These are phyloP conservation scores for Coix lacrymajobi DNA, from an alignment of 176 grass and related monocot species.

Conservation along the genomic window DNA sequence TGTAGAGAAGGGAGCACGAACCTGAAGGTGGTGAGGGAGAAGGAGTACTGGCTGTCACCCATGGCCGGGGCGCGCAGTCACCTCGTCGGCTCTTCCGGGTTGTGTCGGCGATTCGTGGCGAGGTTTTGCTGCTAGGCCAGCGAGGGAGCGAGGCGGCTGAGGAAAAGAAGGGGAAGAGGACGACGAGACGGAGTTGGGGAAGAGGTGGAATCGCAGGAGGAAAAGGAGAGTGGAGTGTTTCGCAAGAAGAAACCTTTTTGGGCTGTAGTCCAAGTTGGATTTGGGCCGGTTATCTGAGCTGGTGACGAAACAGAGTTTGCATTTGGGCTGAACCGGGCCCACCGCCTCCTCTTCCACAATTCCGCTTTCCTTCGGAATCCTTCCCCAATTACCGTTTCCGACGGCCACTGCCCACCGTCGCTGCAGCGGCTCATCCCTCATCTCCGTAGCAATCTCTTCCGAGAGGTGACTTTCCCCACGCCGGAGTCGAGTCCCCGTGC, in stretches of 20 bases:
- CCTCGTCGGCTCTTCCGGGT: not conserved
- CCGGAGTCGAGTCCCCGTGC: not conserved
- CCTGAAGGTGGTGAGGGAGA: slow-evolving; percentile 98
- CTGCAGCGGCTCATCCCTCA: not conserved
- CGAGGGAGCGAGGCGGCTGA: slow-evolving; percentile 14
- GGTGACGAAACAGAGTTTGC: not conserved
- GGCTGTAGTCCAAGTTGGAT: not conserved
- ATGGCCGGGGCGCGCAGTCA: slow-evolving; percentile 13
- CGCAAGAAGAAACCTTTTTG: slow-evolving; percentile 28
- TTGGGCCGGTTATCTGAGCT: not conserved
- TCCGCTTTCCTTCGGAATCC: not conserved
- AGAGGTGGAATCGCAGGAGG: not conserved
- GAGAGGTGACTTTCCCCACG: not conserved
- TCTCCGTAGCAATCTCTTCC: not conserved
- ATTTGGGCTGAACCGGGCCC: not conserved
- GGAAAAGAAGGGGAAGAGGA: not conserved
- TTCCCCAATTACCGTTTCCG: not conserved
- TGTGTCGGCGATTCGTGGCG: not conserved
- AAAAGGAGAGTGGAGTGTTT: slow-evolving; percentile 22
- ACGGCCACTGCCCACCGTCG: not conserved
- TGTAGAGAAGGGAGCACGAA: not conserved
- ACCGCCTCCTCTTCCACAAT: not conserved
- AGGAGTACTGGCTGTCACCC: slow-evolving; percentile 95
- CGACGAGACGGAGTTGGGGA: not conserved
- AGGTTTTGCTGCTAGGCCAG: not conserved